Conservation (phyloP, 352 stramenopile genomes). For the Globisporangium nagaii region DNA sequence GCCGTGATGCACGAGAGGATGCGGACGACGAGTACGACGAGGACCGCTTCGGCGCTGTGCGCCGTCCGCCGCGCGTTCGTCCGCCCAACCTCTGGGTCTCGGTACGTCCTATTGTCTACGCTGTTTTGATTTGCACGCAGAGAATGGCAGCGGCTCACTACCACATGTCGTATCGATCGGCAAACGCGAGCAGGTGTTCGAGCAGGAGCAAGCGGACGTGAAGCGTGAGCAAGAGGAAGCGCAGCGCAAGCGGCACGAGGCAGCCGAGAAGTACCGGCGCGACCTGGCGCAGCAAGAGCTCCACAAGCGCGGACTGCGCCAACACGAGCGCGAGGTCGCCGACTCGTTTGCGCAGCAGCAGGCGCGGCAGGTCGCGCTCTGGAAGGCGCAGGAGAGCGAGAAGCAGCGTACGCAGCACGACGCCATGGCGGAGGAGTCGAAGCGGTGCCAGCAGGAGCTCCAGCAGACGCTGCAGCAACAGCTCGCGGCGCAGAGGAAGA, state of each 20-base stretch:
- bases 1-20: neutral
- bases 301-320: conserved; percentile 22
- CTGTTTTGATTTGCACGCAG: no score
- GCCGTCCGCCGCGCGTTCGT: conserved; percentile 36
- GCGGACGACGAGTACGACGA: conserved; percentile 48
- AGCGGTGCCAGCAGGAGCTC: conserved; percentile 41
- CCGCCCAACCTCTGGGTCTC: conserved; percentile 51
- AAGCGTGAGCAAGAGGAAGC: conserved; percentile 42
- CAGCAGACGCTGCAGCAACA: conserved; percentile 28
- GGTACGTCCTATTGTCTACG: conserved; percentile 15
- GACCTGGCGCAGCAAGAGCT: conserved; percentile 41
- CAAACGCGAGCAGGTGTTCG: conserved; percentile 43
- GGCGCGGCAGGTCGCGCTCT: conserved; percentile 28
- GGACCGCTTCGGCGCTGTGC: conserved; percentile 45
- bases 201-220: conserved; percentile 51
- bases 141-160: no score
- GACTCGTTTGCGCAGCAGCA: conserved; percentile 36
- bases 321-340: conserved; percentile 21
- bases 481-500: conserved; percentile 26
- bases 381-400: conserved; percentile 32
- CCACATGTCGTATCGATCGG: no score
- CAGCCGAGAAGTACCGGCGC: conserved; percentile 28
- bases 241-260: conserved; percentile 32
- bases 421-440: conserved; percentile 28
- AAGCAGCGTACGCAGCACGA: conserved; percentile 27